Conservation (phyloP, 192 early-diverging fungal genomes). For the Backusella circina region DNA sequence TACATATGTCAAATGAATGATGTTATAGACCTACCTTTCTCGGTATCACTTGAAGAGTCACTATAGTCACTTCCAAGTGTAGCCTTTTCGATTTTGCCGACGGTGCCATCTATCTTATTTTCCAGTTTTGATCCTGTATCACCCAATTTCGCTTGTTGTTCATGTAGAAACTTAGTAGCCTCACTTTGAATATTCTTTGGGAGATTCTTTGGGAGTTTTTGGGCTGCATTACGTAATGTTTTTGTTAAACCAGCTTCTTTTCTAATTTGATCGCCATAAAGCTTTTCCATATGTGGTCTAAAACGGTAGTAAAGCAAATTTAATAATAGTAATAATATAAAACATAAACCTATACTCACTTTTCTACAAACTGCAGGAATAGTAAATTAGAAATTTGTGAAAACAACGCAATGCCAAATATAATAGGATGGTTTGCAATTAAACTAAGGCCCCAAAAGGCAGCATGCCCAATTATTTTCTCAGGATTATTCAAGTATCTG, state of each 20-base stretch:
- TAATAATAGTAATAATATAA: neutral
- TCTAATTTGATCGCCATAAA: conserved; percentile 84
- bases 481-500: conserved; percentile 90
- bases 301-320: neutral
- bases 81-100: conserved; percentile 54
- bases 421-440: conserved; percentile 73
- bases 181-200: conserved; percentile 40
- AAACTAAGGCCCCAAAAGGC: conserved; percentile 92
- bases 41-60: conserved; percentile 18
- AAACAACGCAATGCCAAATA: conserved; percentile 81
- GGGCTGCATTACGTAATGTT: conserved; percentile 53
- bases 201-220: conserved; percentile 52
- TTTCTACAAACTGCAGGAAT: conserved; percentile 82
- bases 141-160: conserved; percentile 18
- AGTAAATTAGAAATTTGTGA: conserved; percentile 79
- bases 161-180: conserved; percentile 36
- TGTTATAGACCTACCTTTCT: neutral
- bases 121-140: conserved; percentile 37
- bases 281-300: conserved; percentile 83
- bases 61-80: neutral
- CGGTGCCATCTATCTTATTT: conserved; percentile 10
- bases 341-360: neutral
- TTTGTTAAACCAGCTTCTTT: conserved; percentile 77
- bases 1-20: neutral
- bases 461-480: conserved; percentile 86